Percentiles rank a stretch among this genome's conserved stretches.
phyloP scores from a whole-genome alignment of 1,284 basidiomycete genomes.

The Boletus mariae region DNA sequence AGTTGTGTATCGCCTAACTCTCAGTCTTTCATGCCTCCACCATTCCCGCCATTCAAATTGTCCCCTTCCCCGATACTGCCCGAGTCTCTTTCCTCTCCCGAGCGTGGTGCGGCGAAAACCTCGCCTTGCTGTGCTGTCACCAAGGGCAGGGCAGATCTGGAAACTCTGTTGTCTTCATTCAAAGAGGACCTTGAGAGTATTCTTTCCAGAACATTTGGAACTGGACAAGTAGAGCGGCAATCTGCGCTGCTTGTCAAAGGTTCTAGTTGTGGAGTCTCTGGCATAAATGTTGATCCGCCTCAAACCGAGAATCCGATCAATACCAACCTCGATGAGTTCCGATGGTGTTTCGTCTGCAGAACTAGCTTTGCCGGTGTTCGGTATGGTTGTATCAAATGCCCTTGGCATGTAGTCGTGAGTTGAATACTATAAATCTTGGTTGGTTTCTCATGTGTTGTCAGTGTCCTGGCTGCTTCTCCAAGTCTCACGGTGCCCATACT shows the following conservation, averaged over 20 bases:
- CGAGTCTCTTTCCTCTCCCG: background rate
- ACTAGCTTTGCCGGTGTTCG: constrained; percentile 36
- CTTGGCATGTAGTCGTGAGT: constrained; percentile 42
- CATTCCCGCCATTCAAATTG: background rate
- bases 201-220: constrained; percentile 45
- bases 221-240: constrained; percentile 19
- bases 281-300: background rate
- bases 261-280: background rate
- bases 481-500: constrained; percentile 28
- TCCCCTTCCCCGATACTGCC: constrained; percentile 24
- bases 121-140: constrained; percentile 48
- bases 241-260: background rate
- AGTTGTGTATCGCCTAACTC: background rate
- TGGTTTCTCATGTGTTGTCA: constrained; percentile 14
- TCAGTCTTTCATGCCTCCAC: background rate
- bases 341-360: constrained; percentile 42
- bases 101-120: background rate
- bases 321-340: constrained; percentile 1
- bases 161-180: constrained; percentile 54
- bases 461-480: constrained; percentile 29
- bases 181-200: constrained; percentile 54
- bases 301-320: background rate
- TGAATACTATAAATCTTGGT: constrained; percentile 25
- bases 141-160: constrained; percentile 52
- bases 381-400: constrained; percentile 44